Evolutionary conservation across 768 basidiomycete genomes (phyloP).

Genomic region (Hemileccinum rubropunctum): DNA sequence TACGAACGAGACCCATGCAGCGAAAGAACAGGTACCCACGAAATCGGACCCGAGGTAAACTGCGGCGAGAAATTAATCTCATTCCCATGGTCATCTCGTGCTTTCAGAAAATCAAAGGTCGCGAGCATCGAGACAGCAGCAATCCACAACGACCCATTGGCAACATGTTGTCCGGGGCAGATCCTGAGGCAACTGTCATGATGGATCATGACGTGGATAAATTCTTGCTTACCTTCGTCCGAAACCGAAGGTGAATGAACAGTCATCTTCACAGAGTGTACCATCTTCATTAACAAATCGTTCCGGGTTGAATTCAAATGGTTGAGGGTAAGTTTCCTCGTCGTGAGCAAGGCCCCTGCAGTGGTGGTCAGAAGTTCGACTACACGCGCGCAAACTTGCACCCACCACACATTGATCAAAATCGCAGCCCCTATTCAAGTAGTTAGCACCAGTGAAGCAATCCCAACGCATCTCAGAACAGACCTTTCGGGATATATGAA

Average conservation of each 20-base stretch:
- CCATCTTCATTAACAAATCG: slow-evolving; percentile 32
- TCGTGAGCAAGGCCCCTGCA: slow-evolving; percentile 40
- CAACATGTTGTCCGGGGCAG: slow-evolving; percentile 23
- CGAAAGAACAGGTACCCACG: slow-evolving; percentile 13
- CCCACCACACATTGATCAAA: slow-evolving; percentile 24
- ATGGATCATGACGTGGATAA: neutral
- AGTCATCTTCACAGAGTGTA: slow-evolving; percentile 5
- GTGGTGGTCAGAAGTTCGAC: neutral
- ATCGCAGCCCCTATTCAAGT: slow-evolving; percentile 16
- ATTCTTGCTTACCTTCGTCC: slow-evolving; percentile 20
- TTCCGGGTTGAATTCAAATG: slow-evolving; percentile 40
- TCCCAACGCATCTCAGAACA: neutral
- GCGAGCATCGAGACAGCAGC: slow-evolving; percentile 24
- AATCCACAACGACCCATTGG: slow-evolving; percentile 26
- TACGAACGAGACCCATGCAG: neutral
- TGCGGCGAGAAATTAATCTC: slow-evolving; percentile 22
- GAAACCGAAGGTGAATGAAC: slow-evolving; percentile 20
- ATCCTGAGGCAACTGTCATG: slow-evolving; percentile 8
- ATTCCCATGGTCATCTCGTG: slow-evolving; percentile 20
- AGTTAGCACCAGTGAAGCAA: neutral
- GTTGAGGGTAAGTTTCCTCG: slow-evolving; percentile 36
- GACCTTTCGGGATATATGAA: slow-evolving; percentile 23
- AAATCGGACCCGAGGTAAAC: slow-evolving; percentile 17
- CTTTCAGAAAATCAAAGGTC: slow-evolving; percentile 22
- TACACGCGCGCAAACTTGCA: neutral